Evolutionary conservation across 768 basidiomycete species (phyloP).

Genomic region (Mycena pura): DNA sequence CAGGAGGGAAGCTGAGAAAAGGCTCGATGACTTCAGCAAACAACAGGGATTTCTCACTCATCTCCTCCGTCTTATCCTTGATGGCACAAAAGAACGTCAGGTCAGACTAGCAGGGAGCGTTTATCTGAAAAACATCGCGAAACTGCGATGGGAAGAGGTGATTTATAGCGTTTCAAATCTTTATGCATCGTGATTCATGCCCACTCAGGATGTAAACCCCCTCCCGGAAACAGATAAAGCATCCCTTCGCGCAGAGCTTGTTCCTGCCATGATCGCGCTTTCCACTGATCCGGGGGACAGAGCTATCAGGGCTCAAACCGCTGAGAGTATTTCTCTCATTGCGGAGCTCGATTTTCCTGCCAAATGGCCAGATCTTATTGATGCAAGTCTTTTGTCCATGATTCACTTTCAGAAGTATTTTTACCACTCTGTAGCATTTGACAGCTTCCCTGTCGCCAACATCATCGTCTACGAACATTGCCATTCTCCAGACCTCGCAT

Average conservation of each 20-base stretch:
- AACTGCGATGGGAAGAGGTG: conserved; percentile 89
- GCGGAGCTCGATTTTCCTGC: conserved; percentile 91
- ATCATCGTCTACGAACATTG: conserved; percentile 86
- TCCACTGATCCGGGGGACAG: conserved; percentile 73
- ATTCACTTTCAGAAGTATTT: background rate
- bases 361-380: conserved; percentile 87
- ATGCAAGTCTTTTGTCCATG: conserved; percentile 62
- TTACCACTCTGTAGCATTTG: conserved; percentile 72
- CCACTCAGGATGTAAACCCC: conserved; percentile 70
- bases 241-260: conserved; percentile 74
- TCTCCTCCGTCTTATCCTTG: conserved; percentile 80
- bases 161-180: conserved; percentile 30
- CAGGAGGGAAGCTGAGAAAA: conserved; percentile 83
- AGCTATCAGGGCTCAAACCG: conserved; percentile 80
- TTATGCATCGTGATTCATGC: background rate
- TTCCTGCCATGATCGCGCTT: conserved; percentile 90
- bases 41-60: conserved; percentile 83
- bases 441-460: conserved; percentile 79
- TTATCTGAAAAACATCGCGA: conserved; percentile 92
- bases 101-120: conserved; percentile 86
- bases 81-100: conserved; percentile 68
- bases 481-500: conserved; percentile 92
- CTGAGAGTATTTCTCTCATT: conserved; percentile 91
- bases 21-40: conserved; percentile 66
- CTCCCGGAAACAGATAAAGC: conserved; percentile 75